Conservation (phyloP, 1,139 yeast genomes). For the Taphrina sp. region DNA sequence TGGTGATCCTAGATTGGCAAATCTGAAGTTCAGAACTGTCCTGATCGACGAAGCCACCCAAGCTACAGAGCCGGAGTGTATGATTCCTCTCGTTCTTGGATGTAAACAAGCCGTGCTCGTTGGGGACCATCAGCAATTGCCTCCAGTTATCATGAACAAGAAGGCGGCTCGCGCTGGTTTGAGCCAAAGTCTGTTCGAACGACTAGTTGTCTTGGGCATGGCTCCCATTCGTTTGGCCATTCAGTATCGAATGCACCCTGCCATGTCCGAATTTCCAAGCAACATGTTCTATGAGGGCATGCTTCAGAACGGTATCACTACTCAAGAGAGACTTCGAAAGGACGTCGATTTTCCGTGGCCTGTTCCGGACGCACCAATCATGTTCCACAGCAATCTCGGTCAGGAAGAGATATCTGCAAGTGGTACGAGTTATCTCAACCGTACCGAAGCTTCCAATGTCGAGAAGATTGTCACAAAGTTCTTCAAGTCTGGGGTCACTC, state of each 20-base stretch:
- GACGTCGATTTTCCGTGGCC: constrained; percentile 86
- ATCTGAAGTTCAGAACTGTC: constrained; percentile 65
- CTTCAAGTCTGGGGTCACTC: constrained; percentile 74
- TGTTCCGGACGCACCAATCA: constrained; percentile 74
- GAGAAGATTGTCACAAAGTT: constrained; percentile 73
- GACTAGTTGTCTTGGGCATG: constrained; percentile 80
- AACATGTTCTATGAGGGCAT: constrained; percentile 93
- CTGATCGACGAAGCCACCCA: constrained; percentile 91
- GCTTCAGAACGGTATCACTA: constrained; percentile 84
- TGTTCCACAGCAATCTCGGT: constrained; percentile 92
- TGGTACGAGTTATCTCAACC: constrained; percentile 81
- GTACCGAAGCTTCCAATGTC: constrained; percentile 89
- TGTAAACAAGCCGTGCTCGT: constrained; percentile 85
- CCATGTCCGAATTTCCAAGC: constrained; percentile 80
- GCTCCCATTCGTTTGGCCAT: constrained; percentile 83
- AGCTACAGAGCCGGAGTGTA: constrained; percentile 87
- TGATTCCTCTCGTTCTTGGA: constrained; percentile 85
- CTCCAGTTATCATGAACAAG: constrained; percentile 80
- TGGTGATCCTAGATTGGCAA: constrained; percentile 63
- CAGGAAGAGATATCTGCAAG: constrained; percentile 80
- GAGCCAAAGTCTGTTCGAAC: constrained; percentile 78
- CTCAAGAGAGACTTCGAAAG: constrained; percentile 61
- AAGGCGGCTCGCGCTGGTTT: constrained; percentile 84
- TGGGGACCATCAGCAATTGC: constrained; percentile 94
- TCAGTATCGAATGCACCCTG: constrained; percentile 94